These are phyloP conservation scores for Handroanthus guayacan DNA, from an alignment of 257 asterid species.

Conservation along the genomic window DNA sequence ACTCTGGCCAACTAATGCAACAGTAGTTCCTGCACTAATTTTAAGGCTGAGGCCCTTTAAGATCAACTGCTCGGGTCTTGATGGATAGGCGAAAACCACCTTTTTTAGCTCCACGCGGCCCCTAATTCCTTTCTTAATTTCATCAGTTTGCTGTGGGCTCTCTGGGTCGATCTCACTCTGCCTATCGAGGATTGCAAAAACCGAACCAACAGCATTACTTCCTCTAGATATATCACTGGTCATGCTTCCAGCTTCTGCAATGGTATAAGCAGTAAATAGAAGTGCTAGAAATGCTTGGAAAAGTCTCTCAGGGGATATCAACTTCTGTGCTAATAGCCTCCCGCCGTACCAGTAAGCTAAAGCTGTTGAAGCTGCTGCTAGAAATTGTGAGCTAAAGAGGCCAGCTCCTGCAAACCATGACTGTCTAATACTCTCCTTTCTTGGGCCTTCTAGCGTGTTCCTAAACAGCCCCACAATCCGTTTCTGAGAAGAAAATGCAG, in stretches of 20 bases:
- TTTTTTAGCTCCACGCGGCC: slow-evolving; percentile 71
- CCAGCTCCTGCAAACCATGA: slow-evolving; percentile 78
- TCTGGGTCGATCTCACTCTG: slow-evolving; percentile 70
- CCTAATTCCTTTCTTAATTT: slow-evolving; percentile 40
- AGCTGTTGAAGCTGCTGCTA: slow-evolving; percentile 80
- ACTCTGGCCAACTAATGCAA: slow-evolving; percentile 76
- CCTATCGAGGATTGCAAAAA: slow-evolving; percentile 72
- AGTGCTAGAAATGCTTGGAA: slow-evolving; percentile 83
- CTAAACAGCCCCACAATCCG: slow-evolving; percentile 53
- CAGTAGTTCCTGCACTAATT: slow-evolving; percentile 64
- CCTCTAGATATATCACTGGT: slow-evolving; percentile 87
- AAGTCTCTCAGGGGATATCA: slow-evolving; percentile 62
- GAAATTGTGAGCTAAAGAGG: slow-evolving; percentile 75
- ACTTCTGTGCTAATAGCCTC: slow-evolving; percentile 50
- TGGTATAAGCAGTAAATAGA: slow-evolving; percentile 84
- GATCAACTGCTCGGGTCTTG: slow-evolving; percentile 68
- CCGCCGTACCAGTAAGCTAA: slow-evolving; percentile 92
- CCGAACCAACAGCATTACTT: slow-evolving; percentile 74
- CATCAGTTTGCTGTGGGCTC: slow-evolving; percentile 43
- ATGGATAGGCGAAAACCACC: slow-evolving; percentile 68
- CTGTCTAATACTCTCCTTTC: slow-evolving; percentile 66
- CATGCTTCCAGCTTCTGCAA: slow-evolving; percentile 94
- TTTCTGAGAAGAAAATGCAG: slow-evolving; percentile 73
- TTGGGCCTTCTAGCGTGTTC: slow-evolving; percentile 59
- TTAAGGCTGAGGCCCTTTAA: slow-evolving; percentile 64